These are phyloP conservation scores for Rutstroemia sydowiana DNA, from an alignment of 2,329 filamentous ascomycete species.

Conservation along the genomic window DNA sequence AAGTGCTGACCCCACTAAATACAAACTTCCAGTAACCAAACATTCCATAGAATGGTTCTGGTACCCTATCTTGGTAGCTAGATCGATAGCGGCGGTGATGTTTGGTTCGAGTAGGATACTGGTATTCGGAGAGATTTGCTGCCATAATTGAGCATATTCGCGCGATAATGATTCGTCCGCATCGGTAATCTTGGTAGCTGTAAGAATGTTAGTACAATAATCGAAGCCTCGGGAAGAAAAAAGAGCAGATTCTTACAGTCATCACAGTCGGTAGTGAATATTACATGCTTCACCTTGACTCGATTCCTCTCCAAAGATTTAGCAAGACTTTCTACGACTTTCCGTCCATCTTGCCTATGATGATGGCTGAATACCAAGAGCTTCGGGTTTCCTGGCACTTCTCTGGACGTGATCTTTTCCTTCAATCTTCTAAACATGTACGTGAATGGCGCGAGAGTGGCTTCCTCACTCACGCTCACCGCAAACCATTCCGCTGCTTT, in stretches of 20 bases:
- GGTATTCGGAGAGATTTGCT: constrained; percentile 11
- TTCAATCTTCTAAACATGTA: constrained; percentile 4
- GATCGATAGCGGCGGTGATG: constrained; percentile 46
- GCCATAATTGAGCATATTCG: constrained; percentile 15
- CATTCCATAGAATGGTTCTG: constrained; percentile 20
- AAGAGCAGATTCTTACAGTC: constrained; percentile 7
- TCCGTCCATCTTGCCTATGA: constrained; percentile 4
- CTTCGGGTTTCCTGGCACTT: neutral
- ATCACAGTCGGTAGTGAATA: constrained; percentile 15
- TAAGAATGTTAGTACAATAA: neutral
- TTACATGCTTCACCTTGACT: constrained; percentile 14
- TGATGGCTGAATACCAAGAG: constrained; percentile 15
- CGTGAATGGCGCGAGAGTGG: constrained; percentile 1
- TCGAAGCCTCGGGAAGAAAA: rapidly evolving
- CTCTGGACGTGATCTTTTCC: neutral
- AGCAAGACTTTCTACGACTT: constrained; percentile 9
- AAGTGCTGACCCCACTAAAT: constrained; percentile 46
- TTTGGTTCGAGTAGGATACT: constrained; percentile 37
- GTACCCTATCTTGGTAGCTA: constrained; percentile 34
- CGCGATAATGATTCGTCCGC: constrained; percentile 6
- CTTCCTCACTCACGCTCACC: constrained; percentile 28
- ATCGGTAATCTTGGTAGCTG: neutral
- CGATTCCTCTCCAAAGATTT: constrained; percentile 7
- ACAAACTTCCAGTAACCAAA: constrained; percentile 54
- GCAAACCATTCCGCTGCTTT: constrained; percentile 77